These are phyloP conservation scores for Termitomyces sp. DNA, from an alignment of 768 basidiomycete species.

Conservation along the genomic window DNA sequence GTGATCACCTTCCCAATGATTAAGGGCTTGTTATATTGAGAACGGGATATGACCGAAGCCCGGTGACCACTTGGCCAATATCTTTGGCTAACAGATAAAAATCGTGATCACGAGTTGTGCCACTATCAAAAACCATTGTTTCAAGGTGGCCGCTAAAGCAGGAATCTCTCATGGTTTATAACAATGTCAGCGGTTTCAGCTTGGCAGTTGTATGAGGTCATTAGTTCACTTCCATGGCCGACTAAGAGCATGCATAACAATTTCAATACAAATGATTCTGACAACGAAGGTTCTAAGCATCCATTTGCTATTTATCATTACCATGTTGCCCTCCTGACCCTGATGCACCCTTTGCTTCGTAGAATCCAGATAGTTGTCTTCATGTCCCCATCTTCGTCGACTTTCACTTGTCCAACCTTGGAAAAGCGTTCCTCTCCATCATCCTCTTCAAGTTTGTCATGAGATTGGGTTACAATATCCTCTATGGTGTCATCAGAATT, in stretches of 20 bases:
- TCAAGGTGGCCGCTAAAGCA: neutral
- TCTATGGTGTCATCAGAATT: slow-evolving; percentile 13
- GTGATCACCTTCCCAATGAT: neutral
- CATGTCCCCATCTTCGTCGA: slow-evolving; percentile 9
- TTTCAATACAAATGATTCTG: neutral
- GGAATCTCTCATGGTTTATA: neutral
- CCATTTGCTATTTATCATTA: neutral
- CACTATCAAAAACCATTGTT: neutral
- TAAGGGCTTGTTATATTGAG: neutral
- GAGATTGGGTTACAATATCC: slow-evolving; percentile 9
- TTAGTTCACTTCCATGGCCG: neutral
- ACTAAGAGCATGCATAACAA: neutral
- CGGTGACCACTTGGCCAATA: neutral
- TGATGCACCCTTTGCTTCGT: slow-evolving; percentile 32
- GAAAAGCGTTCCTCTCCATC: neutral
- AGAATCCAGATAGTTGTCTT: slow-evolving; percentile 32
- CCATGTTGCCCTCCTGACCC: slow-evolving; percentile 39
- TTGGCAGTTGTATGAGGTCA: neutral
- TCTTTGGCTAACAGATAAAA: neutral
- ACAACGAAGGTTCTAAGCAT: neutral
- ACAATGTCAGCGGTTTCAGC: neutral
- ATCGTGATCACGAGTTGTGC: neutral
- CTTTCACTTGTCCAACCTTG: neutral
- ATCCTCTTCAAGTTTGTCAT: neutral
- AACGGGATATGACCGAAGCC: neutral